Evolutionary conservation across 2,329 filamentous ascomycete genomes (phyloP).

Genomic region (Lecanoromycetidae sp.): DNA sequence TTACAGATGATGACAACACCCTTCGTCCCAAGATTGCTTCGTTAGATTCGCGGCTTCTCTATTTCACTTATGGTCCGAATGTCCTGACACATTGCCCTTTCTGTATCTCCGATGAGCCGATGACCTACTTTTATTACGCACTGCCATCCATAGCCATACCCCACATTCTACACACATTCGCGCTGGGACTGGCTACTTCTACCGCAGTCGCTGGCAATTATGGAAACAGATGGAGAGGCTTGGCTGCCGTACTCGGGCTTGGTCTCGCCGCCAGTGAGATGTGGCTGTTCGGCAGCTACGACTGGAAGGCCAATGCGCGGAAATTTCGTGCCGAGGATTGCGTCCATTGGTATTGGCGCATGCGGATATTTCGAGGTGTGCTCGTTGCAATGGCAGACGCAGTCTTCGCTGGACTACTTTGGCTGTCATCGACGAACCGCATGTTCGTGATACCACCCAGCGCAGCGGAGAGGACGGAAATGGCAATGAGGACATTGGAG

Average conservation of each 20-base stretch:
- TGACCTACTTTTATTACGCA: constrained; percentile 68
- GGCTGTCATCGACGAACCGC: constrained; percentile 66
- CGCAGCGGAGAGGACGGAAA: constrained; percentile 55
- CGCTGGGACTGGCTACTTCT: constrained; percentile 64
- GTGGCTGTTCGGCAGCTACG: constrained; percentile 53
- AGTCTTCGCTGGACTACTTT: constrained; percentile 53
- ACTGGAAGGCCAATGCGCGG: constrained; percentile 51
- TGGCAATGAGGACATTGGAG: constrained; percentile 44
- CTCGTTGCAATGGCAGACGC: constrained; percentile 54
- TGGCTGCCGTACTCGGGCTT: constrained; percentile 53
- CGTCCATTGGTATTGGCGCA: constrained; percentile 60
- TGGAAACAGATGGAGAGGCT: constrained; percentile 55
- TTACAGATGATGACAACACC: constrained; percentile 46
- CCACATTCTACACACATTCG: constrained; percentile 66
- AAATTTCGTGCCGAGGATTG: constrained; percentile 51
- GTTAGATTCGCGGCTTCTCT: constrained; percentile 62
- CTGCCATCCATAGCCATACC: constrained; percentile 59
- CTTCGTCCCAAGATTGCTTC: constrained; percentile 58
- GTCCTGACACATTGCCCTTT: constrained; percentile 68
- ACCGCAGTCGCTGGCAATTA: constrained; percentile 50
- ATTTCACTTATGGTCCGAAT: constrained; percentile 69
- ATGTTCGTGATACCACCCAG: constrained; percentile 54
- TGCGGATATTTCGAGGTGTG: constrained; percentile 51
- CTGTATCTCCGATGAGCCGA: constrained; percentile 58
- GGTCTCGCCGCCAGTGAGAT: constrained; percentile 51